Percentiles rank a stretch among this genome's conserved stretches.
phyloP scores from a whole-genome alignment of 768 basidiomycete species.

The Rhodotorula graminis region DNA sequence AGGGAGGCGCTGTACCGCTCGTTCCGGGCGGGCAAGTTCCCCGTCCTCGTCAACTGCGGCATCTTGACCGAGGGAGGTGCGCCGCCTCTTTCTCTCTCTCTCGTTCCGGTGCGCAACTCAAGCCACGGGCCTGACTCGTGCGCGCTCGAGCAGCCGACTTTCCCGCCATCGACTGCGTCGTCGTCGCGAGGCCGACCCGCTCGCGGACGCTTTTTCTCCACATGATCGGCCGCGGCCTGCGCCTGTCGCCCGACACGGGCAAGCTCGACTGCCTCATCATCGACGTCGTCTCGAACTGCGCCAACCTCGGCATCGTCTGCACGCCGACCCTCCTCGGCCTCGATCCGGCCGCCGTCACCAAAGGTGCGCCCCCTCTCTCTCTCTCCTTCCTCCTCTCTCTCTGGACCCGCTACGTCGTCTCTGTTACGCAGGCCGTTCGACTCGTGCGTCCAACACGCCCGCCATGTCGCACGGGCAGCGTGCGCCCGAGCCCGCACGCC shows the following conservation, averaged over 20 bases:
- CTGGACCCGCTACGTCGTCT: constrained; percentile 45
- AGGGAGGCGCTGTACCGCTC: constrained; percentile 61
- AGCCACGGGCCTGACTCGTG: too few species aligned
- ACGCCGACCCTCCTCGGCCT: constrained; percentile 80
- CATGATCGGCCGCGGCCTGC: constrained; percentile 93
- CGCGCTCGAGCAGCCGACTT: constrained; percentile 61
- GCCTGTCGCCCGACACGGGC: constrained; percentile 70
- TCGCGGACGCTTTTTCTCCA: constrained; percentile 86
- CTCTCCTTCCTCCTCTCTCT: constrained; percentile 45
- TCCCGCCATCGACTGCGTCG: constrained; percentile 85
- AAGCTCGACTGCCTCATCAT: constrained; percentile 82
- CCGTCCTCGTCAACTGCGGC: constrained; percentile 85
- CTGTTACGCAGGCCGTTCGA: constrained; percentile 50
- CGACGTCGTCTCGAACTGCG: constrained; percentile 60
- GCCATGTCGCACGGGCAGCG: not conserved
- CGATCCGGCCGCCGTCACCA: constrained; percentile 63
- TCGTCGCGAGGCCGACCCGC: constrained; percentile 80
- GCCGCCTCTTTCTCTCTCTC: not conserved
- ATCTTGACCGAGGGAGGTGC: constrained; percentile 37
- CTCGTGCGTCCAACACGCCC: constrained; percentile 7
- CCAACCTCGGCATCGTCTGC: constrained; percentile 57
- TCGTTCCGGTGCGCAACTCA: too few species aligned
- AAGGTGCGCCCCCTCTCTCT: constrained; percentile 52
- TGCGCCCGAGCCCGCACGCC: not conserved
- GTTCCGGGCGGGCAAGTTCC: constrained; percentile 70